Conservation (phyloP, 1,139 yeast genomes). For the Suhomyces coccinellae region DNA sequence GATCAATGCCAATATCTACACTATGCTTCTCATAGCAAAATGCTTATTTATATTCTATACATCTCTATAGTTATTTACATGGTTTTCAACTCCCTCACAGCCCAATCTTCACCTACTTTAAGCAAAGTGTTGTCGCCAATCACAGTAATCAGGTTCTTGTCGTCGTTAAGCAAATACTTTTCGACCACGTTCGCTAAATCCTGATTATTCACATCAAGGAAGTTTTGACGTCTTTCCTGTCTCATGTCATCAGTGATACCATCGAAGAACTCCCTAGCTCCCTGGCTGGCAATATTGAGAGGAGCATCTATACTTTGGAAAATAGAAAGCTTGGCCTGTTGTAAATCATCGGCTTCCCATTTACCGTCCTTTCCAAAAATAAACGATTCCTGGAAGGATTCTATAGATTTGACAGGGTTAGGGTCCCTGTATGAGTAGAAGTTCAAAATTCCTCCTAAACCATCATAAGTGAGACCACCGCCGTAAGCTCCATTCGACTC, state of each 20-base stretch:
- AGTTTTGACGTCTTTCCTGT: constrained; percentile 73
- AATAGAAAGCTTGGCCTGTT: constrained; percentile 85
- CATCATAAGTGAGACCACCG: constrained; percentile 86
- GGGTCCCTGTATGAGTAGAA: constrained; percentile 95
- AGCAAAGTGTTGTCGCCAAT: constrained; percentile 50
- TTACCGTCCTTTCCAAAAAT: constrained; percentile 53
- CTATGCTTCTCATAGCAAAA: neutral
- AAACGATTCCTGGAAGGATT: constrained; percentile 60
- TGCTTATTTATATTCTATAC: too few relatives aligned
- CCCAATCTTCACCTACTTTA: constrained; percentile 35
- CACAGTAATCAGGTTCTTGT: constrained; percentile 41
- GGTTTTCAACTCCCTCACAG: constrained; percentile 20
- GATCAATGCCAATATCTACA: too few relatives aligned
- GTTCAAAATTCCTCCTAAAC: constrained; percentile 75
- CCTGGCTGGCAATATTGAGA: constrained; percentile 75
- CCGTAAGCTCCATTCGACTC: constrained; percentile 99
- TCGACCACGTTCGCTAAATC: constrained; percentile 68
- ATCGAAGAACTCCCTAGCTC: constrained; percentile 61
- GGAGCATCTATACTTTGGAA: constrained; percentile 96
- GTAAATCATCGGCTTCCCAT: constrained; percentile 62
- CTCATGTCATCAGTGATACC: constrained; percentile 79
- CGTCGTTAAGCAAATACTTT: constrained; percentile 48
- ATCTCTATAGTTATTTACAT: constrained; percentile 1
- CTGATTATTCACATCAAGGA: constrained; percentile 60
- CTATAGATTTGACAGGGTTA: constrained; percentile 68